Base-by-base conservation (phyloP, 106 monocot genomes). In the Dioscorea dumetorum region DNA sequence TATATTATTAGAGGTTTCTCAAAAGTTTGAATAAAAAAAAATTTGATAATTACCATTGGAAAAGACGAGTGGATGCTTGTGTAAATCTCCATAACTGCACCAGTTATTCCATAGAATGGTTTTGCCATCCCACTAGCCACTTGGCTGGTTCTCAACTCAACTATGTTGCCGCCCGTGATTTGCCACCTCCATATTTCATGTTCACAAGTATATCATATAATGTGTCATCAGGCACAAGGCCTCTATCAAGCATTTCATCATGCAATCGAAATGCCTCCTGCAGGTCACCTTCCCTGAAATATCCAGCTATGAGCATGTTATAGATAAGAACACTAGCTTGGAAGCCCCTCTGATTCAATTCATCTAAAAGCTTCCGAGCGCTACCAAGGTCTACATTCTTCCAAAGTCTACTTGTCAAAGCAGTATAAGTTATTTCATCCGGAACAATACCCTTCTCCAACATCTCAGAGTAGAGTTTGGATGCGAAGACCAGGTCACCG, bases 181-280 rank as follows among this genome's bases (percentile, higher is more conserved):
- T 9, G 5, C 57, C 33, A 18, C 75, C 62, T 57, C 64, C 57
- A 56, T 58, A 60, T 51, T 81, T 74, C 33, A 61, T 28, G 61
- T 66, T 74, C 15, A 82, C 77, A 68, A 88, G 88, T 57, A 84
- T 79, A 73, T 84, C 84, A 73, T 79, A 82, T 23, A 84, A 85
- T 62, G 48, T 68, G 35, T 82, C 79, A 71, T 88, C 74, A 63
- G 88, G 88, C 60, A 72, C 71, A 48, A 85, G 63, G 57, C 82
- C 84, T 68, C 60, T 85, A 32, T 82, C 85, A 70, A 88, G 84
- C 88, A 88, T 88, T 57, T 88, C 74, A 77, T 88, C 88, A 77
- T 88, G 79, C 82, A 88, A 71, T 59, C 70, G 67, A 71, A 82
- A 84, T 17, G 84, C 88, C 71, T 85, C 88, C 58, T 79, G 24